Evolutionary conservation across 148 eudicot species (phyloP).

Genomic region (Vaccinium myrtillus): DNA sequence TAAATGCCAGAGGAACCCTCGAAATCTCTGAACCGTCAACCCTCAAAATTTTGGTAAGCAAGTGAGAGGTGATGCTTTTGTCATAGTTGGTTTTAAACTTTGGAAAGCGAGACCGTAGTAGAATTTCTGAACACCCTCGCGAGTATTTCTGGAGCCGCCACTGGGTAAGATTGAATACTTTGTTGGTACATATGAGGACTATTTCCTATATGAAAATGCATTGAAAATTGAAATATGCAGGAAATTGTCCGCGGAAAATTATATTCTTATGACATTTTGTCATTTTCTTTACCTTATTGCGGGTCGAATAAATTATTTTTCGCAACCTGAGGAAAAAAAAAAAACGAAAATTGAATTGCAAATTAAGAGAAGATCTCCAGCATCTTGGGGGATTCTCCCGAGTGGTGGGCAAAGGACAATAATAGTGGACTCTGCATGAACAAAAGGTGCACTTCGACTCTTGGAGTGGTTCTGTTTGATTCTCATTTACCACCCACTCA

Average conservation of each 20-base stretch:
- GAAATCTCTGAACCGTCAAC: no score
- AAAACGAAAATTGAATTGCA: not conserved
- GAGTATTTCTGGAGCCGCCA: no score
- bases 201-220: not conserved
- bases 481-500: constrained; percentile 6
- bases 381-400: not conserved
- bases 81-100: no score
- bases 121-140: no score
- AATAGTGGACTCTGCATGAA: not conserved
- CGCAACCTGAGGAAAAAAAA: not conserved
- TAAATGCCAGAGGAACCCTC: no score
- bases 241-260: not conserved
- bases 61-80: no score
- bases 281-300: not conserved
- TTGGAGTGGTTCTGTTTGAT: not conserved
- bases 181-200: no score
- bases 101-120: no score
- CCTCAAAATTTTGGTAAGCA: no score
- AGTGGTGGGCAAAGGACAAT: constrained; percentile 3
- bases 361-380: not conserved
- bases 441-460: not conserved
- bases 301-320: not conserved
- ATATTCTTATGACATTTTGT: not conserved
- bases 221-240: not conserved
- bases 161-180: not conserved